Evolutionary conservation across 2,329 filamentous ascomycete species (phyloP), one percentile per base, ranked within the genome.

Genomic region (Dothideomycetidae sp.): DNA sequence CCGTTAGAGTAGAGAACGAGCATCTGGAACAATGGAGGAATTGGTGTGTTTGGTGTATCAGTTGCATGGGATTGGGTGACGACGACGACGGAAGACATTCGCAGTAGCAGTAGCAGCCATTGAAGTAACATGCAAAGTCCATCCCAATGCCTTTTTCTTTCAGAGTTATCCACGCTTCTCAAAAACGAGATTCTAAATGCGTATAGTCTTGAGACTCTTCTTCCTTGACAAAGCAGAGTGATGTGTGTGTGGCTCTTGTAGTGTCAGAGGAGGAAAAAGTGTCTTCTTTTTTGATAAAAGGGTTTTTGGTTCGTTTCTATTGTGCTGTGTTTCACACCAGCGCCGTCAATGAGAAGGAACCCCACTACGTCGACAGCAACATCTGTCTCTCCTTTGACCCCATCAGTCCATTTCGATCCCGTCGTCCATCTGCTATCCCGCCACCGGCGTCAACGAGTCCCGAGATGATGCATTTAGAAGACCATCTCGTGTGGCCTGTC

Each of bases 401-500:
- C 21, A n/a, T 26, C 21, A 26, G n/a, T 26, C 21, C 15, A 40
- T 19, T 33, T 28, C 18, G 21, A 26, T n/a, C 37, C 31, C 39
- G 31, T 43, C 32, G 37, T 39, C 29, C 30, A 33, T 39, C 30
- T 31, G 35, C 26, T 40, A 23, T 26, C 21, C n/a, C 21, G 7
- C 21, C 21, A 7, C 7, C 21, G 7, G 7, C 21, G 21, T 26
- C 21, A 7, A 7, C 7, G 7, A 26, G 7, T 26, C 7, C 7
- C 21, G n/a, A n/a, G 21, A 26, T 7, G n/a, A 35, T 30, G 33
- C 36, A 55, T 76, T 70, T 94, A 98, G 78, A 88, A 98, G 71
- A 83, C 82, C 90, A 98, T 96, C 78, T 93, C 83, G 73, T 98
- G 90, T 70, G 90, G 90, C 80, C 88, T 86, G 76, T 98, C 88